phyloP scores from a whole-genome alignment of 306 rosid species.

The Trichosanthes truncata region DNA sequence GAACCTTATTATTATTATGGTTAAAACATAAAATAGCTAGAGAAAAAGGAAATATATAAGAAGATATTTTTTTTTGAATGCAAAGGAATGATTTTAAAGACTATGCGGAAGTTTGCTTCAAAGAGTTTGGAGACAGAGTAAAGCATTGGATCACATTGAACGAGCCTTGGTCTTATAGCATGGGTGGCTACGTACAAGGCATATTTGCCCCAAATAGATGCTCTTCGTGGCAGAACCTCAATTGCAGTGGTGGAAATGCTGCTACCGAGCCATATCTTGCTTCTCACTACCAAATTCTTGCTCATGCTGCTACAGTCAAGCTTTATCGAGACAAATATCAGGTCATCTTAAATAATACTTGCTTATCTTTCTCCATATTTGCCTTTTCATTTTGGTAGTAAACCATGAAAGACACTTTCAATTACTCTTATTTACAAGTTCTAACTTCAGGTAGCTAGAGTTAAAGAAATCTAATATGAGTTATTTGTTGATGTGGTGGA shows the following conservation, averaged over 20 bases:
- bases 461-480: too few species aligned
- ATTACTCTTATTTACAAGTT: too few species aligned
- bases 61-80: neutral
- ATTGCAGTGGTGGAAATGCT: conserved; percentile 54
- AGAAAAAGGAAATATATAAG: too few species aligned
- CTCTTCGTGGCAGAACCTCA: conserved; percentile 29
- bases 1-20: too few species aligned
- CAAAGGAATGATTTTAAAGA: conserved; percentile 22
- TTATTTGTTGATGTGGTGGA: too few species aligned
- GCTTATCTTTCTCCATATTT: too few species aligned
- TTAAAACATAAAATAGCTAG: too few species aligned
- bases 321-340: conserved; percentile 43
- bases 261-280: conserved; percentile 55
- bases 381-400: neutral
- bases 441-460: too few species aligned
- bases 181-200: conserved; percentile 19
- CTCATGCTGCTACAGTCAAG: conserved; percentile 52
- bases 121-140: conserved; percentile 32
- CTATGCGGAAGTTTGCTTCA: conserved; percentile 27
- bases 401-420: too few species aligned
- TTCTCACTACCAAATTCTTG: conserved; percentile 44
- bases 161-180: conserved; percentile 21
- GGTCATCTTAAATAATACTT: conserved; percentile 12
- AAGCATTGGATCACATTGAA: conserved; percentile 35
- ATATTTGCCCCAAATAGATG: conserved; percentile 26